Conservation (phyloP, 2,329 filamentous ascomycete species). For the Ophiostoma novo-ulmi region DNA sequence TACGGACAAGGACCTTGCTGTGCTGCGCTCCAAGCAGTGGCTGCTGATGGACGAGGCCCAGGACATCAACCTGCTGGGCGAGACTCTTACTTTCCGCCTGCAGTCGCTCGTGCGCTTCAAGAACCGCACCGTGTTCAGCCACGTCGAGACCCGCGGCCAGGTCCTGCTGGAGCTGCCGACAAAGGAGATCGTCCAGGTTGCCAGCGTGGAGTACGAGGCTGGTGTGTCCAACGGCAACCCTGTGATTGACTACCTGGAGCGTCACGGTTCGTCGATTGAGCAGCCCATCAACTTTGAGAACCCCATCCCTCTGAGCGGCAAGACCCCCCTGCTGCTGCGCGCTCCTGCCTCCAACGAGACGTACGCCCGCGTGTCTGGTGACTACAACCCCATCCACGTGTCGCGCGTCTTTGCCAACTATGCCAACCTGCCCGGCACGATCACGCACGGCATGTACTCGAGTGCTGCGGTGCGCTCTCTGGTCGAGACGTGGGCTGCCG, state of each 20-base stretch:
- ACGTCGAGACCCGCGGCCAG: conserved; percentile 84
- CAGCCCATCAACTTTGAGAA: conserved; percentile 98
- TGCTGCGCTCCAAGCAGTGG: conserved; percentile 96
- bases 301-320: conserved; percentile 89
- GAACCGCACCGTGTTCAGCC: conserved; percentile 87
- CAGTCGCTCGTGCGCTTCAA: conserved; percentile 90
- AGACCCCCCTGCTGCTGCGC: conserved; percentile 79
- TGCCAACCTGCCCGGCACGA: conserved; percentile 90
- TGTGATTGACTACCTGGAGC: conserved; percentile 90
- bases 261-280: conserved; percentile 86
- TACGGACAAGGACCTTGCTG: conserved; percentile 85
- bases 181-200: conserved; percentile 95
- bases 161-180: conserved; percentile 91
- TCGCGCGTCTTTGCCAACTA: conserved; percentile 95
- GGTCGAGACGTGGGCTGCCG: conserved; percentile 97
- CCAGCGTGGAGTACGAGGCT: conserved; percentile 92
- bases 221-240: conserved; percentile 91
- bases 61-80: conserved; percentile 80
- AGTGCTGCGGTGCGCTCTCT: conserved; percentile 93
- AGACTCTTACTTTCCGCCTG: conserved; percentile 93
- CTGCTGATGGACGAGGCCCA: conserved; percentile 70
- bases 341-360: conserved; percentile 96
- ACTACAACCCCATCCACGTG: conserved; percentile 98
- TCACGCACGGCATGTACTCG: conserved; percentile 99
- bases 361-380: conserved; percentile 93